A percentile compares a stretch with the other conserved stretches of the same genome.
phyloP scores from a whole-genome alignment of 2,329 filamentous ascomycete species.

The Stenocarpella maydis region DNA sequence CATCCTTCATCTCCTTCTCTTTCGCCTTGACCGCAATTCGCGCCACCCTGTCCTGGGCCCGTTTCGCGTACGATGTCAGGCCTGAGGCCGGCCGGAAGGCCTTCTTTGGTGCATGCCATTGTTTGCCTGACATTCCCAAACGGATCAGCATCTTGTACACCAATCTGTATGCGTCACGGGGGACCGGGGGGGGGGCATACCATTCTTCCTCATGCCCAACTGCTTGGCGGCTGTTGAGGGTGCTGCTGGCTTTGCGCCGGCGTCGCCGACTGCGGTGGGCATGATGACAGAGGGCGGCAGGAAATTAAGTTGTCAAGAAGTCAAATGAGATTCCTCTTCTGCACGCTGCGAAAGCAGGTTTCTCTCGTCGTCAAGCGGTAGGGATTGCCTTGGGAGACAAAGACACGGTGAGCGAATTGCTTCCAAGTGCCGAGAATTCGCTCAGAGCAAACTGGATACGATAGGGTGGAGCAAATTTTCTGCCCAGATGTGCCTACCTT shows the following conservation, averaged over 20 bases:
- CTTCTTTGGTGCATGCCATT: constrained; percentile 87
- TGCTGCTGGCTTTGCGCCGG: constrained; percentile 44
- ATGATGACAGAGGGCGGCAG: constrained; percentile 46
- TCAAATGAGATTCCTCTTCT: neutral
- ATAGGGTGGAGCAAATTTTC: constrained; percentile 27
- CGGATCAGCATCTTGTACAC: constrained; percentile 8
- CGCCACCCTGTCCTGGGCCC: constrained; percentile 73
- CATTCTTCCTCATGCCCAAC: constrained; percentile 83
- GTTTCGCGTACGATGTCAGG: constrained; percentile 80
- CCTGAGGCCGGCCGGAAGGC: constrained; percentile 86
- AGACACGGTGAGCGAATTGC: constrained; percentile 11
- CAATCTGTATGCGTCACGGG: neutral
- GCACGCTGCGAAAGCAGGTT: constrained; percentile 12
- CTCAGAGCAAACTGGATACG: constrained; percentile 14
- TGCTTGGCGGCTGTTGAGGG: constrained; percentile 48
- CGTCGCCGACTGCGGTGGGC: constrained; percentile 48
- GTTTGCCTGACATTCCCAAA: constrained; percentile 76
- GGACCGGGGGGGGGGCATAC: constrained; percentile 58
- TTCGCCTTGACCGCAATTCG: constrained; percentile 85
- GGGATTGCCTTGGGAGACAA: constrained; percentile 23
- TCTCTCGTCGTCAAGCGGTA: constrained; percentile 8
- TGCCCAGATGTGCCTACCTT: constrained; percentile 3
- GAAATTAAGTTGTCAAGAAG: constrained; percentile 22
- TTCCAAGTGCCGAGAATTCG: constrained; percentile 4
- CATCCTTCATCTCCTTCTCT: constrained; percentile 94